These are phyloP conservation scores for Cladosporium austrohemisphaericum DNA, from an alignment of 2,329 filamentous ascomycete genomes.

Conservation along the genomic window DNA sequence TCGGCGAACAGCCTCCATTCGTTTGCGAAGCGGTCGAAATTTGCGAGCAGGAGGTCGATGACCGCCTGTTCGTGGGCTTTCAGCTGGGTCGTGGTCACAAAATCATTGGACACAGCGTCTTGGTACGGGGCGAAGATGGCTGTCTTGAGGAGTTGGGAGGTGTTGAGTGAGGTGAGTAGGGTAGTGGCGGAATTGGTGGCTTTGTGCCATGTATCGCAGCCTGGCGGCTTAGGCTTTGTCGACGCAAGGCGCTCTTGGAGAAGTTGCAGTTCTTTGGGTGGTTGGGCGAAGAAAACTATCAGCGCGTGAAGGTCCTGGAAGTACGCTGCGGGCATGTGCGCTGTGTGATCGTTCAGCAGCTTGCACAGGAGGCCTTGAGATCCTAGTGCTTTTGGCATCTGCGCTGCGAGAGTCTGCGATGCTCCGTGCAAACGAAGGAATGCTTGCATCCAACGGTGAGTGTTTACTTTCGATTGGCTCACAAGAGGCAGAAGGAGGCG, in stretches of 20 bases:
- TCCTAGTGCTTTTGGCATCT: constrained; percentile 7
- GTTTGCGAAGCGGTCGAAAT: background rate
- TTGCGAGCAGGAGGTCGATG: constrained; percentile 15
- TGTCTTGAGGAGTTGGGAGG: background rate
- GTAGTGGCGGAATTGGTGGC: background rate
- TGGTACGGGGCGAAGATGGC: constrained; percentile 21
- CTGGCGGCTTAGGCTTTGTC: background rate
- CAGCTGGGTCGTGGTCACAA: constrained; percentile 13
- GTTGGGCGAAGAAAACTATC: background rate
- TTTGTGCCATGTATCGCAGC: background rate
- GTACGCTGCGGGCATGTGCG: constrained; percentile 20
- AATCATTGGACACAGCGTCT: constrained; percentile 25
- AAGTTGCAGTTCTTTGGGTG: background rate
- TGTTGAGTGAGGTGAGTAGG: background rate
- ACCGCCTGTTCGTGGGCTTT: constrained; percentile 10
- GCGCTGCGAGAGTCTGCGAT: background rate
- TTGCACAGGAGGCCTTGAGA: constrained; percentile 9
- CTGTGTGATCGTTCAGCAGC: constrained; percentile 14
- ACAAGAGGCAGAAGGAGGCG: constrained; percentile 21
- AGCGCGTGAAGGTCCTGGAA: constrained; percentile 26
- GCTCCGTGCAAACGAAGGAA: constrained; percentile 11
- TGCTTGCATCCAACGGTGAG: constrained; percentile 20
- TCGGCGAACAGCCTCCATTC: constrained; percentile 9
- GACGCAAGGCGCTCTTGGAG: background rate
- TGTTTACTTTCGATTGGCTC: constrained; percentile 14